Evolutionary conservation across 805 yeast species (phyloP).

Genomic region (Kuraishia hungarica): DNA sequence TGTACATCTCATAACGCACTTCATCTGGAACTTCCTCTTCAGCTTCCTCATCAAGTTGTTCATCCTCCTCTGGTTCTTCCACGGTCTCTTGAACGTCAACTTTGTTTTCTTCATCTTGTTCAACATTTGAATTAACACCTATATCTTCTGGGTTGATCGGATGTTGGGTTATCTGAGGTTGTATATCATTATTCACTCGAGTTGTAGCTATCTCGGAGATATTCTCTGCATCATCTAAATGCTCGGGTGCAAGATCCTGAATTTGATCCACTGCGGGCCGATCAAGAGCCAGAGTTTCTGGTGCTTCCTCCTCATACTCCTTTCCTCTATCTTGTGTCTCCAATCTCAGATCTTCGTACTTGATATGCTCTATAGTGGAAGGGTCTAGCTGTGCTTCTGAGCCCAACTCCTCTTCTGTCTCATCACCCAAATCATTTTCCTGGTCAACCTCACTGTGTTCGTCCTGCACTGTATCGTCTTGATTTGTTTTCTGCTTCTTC

Average conservation of each 20-base stretch:
- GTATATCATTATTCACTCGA: too few relatives aligned
- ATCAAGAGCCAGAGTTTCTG: not conserved
- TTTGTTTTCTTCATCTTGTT: not conserved
- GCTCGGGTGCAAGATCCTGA: not conserved
- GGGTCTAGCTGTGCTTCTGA: not conserved
- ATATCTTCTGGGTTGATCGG: not conserved
- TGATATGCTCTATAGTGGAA: not conserved
- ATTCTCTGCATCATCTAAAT: not conserved
- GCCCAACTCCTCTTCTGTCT: not conserved
- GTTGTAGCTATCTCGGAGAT: not conserved
- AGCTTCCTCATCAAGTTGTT: constrained; percentile 2
- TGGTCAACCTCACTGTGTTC: not conserved
- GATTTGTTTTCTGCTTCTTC: constrained; percentile 3
- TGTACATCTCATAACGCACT: constrained; percentile 25
- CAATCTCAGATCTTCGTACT: not conserved
- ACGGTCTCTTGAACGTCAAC: not conserved
- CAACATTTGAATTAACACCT: not conserved
- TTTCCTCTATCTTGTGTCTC: not conserved
- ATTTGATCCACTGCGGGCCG: not conserved
- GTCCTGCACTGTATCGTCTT: not conserved
- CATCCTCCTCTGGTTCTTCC: not conserved
- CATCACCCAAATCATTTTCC: not conserved
- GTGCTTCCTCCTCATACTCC: not conserved
- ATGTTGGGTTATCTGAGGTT: too few relatives aligned
- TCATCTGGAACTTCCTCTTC: constrained; percentile 15